Base-by-base conservation (phyloP, 2,329 filamentous ascomycete species). In the Ascochyta koolunga region DNA sequence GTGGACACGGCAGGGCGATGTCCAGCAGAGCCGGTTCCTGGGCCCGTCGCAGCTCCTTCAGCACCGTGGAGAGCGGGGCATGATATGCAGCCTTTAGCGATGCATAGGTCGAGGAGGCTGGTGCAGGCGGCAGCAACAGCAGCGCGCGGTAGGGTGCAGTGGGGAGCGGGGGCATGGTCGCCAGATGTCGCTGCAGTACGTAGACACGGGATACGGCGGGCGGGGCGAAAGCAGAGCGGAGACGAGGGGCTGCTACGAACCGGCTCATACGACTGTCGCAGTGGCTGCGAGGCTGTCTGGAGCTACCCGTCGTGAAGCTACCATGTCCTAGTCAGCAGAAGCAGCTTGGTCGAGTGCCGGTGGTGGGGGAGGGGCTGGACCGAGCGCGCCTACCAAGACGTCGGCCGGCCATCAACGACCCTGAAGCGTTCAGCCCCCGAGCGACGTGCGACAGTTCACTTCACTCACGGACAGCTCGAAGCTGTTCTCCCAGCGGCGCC, bases 1-100 rank as follows among this genome's bases (percentile, higher is more conserved):
- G 79, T 2, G 87, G 84, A 41, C 83, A 83, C 2, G 83, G 82
- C 32, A 96, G 72, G 2, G 86, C 89, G 64, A 86, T 78, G 46
- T 87, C 83, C 27, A 87, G 70, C 11, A 80, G 66, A 2, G 72
- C 83, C 64, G 64, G 55, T 52, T 67, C 43, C 43, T 62, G 53
- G 50, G 68, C 39, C 59, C 62, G 62, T 56, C 60, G 41, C 16
- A 78, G 70, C 60, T 78, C 72, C 45, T 74, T 73, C 33, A 81
- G 64, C 5, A 79, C 77, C 48, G 75, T 66, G 38, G 66, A 65
- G 9, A 81, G 64, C 4, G 78, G 75, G 4, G 78, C 66, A 38
- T 71, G 68, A 60, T 78, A 81, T 24, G 75, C 74, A 18, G 73
- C 70, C 55, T 78, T 79, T 54, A 81, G 63, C 5, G 75, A 64